These are phyloP conservation scores for Hymenoscyphus repandus DNA, from an alignment of 2,329 filamentous ascomycete genomes.

Conservation along the genomic window DNA sequence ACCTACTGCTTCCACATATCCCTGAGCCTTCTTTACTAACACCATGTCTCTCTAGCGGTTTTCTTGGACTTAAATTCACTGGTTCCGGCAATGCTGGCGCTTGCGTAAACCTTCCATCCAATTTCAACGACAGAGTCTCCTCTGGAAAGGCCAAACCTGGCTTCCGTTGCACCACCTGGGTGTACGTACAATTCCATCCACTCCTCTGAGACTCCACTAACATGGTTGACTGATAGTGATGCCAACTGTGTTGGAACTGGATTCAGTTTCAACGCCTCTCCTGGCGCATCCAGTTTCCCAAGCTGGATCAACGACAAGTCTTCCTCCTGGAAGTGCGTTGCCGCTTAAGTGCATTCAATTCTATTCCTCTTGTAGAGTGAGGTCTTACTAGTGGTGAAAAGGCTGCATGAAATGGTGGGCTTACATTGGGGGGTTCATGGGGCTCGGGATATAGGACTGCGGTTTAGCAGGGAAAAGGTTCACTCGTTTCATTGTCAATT, in stretches of 20 bases:
- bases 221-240: conserved; percentile 1
- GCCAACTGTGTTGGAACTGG: conserved; percentile 7
- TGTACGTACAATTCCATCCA: background rate
- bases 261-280: conserved; percentile 11
- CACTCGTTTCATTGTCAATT: too few relatives aligned
- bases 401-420: too few relatives aligned
- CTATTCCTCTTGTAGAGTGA: too few relatives aligned
- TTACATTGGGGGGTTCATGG: too few relatives aligned
- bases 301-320: conserved; percentile 11
- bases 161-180: conserved; percentile 13
- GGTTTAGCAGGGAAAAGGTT: too few relatives aligned
- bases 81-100: conserved; percentile 5
- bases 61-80: conserved; percentile 14
- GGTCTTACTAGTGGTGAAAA: too few relatives aligned
- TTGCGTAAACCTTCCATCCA: conserved; percentile 6
- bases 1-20: conserved; percentile 1
- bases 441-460: too few relatives aligned
- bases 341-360: conserved; percentile 2
- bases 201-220: background rate
- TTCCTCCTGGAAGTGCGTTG: conserved; percentile 12
- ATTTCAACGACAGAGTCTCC: conserved; percentile 8
- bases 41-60: background rate
- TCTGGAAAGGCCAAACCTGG: conserved; percentile 14
- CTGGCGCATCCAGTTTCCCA: conserved; percentile 5
- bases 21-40: background rate